Evolutionary conservation across 164 flowering plant genomes (phyloP).

Genomic region (Berberis thunbergii): DNA sequence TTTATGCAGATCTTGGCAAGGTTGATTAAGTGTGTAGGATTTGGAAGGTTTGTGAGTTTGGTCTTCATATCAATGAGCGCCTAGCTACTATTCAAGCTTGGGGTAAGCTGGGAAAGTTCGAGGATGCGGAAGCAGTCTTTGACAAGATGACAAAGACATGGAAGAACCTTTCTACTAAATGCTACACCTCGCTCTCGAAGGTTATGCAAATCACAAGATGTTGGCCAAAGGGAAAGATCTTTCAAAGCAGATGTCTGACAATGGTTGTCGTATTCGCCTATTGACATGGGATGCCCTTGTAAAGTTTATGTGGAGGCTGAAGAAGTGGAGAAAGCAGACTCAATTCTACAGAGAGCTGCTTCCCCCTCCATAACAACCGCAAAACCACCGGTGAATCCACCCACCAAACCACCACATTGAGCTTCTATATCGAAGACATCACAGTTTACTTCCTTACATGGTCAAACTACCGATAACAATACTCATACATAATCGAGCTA

Average conservation of each 20-base stretch:
- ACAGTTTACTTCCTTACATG: slow-evolving; percentile 94
- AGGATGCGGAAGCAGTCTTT: slow-evolving; percentile 74
- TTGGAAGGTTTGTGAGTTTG: slow-evolving; percentile 53
- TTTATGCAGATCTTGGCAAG: slow-evolving; percentile 64
- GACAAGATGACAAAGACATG: slow-evolving; percentile 27
- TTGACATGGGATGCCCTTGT: slow-evolving; percentile 66
- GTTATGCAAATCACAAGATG: slow-evolving; percentile 64
- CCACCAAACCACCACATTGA: slow-evolving; percentile 31
- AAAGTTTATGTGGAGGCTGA: slow-evolving; percentile 74
- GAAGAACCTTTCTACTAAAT: slow-evolving; percentile 31
- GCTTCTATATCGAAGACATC: slow-evolving; percentile 79
- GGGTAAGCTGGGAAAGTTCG: slow-evolving; percentile 58
- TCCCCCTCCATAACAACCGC: not conserved
- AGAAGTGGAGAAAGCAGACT: slow-evolving; percentile 78
- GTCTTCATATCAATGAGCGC: slow-evolving; percentile 34
- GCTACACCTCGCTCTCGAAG: slow-evolving; percentile 38
- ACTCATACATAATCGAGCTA: slow-evolving; percentile 83
- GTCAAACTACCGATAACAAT: slow-evolving; percentile 92
- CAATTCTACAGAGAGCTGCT: slow-evolving; percentile 54
- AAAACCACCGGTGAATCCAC: not conserved
- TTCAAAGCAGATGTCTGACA: slow-evolving; percentile 50
- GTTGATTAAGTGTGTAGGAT: slow-evolving; percentile 54
- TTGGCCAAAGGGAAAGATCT: slow-evolving; percentile 63
- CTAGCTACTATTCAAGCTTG: slow-evolving; percentile 68
- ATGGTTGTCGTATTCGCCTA: slow-evolving; percentile 47